phyloP scores from a whole-genome alignment of 2,329 filamentous ascomycete species.

The Bipolaris zeicola region DNA sequence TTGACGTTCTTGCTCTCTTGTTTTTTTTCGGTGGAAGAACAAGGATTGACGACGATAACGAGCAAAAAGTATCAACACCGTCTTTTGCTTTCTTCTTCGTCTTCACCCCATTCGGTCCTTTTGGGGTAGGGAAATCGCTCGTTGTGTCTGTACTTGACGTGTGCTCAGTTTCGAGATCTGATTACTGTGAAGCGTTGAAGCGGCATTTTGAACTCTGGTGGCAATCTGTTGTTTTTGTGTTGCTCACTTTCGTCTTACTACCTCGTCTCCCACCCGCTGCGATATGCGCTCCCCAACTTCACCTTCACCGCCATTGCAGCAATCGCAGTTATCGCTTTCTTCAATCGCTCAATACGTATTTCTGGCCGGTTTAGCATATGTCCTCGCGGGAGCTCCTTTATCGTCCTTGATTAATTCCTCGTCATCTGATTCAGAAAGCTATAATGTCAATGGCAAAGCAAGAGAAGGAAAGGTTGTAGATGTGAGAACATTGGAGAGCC shows the following conservation, averaged over 20 bases:
- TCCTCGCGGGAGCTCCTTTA: conserved; percentile 47
- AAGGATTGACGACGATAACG: neutral
- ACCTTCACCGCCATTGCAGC: conserved; percentile 6
- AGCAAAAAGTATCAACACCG: too few relatives aligned
- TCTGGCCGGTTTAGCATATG: conserved; percentile 36
- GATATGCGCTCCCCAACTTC: conserved; percentile 5
- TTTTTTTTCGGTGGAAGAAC: neutral
- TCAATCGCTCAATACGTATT: conserved; percentile 41
- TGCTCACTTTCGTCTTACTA: neutral
- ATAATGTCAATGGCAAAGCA: neutral
- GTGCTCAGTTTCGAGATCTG: neutral
- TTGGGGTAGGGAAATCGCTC: too few relatives aligned
- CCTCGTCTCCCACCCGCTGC: neutral
- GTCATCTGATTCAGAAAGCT: neutral
- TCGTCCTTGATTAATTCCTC: conserved; percentile 12
- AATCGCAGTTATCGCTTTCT: conserved; percentile 19
- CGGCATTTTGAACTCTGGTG: neutral
- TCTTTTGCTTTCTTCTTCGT: neutral
- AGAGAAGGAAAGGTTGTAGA: conserved; percentile 1
- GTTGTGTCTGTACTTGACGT: neutral
- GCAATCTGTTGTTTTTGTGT: neutral
- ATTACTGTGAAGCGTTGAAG: neutral
- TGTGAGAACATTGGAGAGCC: conserved; percentile 41
- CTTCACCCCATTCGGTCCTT: neutral
- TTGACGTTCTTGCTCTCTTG: neutral